Evolutionary conservation across 495 filamentous ascomycete species (phyloP).

Genomic region (Penicillium pancosmium): DNA sequence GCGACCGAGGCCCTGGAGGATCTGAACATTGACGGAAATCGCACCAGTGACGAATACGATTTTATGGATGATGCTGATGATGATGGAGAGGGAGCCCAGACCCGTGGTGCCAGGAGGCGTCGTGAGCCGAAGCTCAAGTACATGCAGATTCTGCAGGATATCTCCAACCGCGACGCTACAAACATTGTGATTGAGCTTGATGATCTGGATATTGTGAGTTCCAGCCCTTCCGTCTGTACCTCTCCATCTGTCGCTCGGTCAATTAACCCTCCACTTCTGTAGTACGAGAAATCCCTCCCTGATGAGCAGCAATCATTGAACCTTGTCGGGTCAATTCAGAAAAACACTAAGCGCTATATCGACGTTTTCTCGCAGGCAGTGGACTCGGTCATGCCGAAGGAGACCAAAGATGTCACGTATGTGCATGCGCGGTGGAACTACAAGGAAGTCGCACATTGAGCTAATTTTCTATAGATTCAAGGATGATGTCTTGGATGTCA

Average conservation of each 20-base stretch:
- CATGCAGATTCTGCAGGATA: conserved; percentile 82
- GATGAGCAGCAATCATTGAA: conserved; percentile 62
- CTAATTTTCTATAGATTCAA: conserved; percentile 68
- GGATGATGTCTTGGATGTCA: conserved; percentile 94
- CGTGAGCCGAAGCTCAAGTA: conserved; percentile 79
- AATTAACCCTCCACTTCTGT: conserved; percentile 12
- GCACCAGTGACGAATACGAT: conserved; percentile 90
- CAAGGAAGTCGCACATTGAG: background rate
- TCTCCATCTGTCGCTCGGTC: background rate
- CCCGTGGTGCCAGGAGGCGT: conserved; percentile 40
- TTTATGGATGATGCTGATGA: conserved; percentile 89
- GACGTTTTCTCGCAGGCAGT: conserved; percentile 88
- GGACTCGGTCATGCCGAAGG: conserved; percentile 81
- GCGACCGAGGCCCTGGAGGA: conserved; percentile 75
- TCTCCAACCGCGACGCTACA: conserved; percentile 74
- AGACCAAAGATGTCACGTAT: conserved; percentile 76
- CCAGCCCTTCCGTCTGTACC: background rate
- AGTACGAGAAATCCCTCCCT: conserved; percentile 74
- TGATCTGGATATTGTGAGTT: conserved; percentile 74
- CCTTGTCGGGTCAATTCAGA: conserved; percentile 81
- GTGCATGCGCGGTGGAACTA: conserved; percentile 22
- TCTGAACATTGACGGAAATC: conserved; percentile 84
- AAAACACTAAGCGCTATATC: conserved; percentile 92
- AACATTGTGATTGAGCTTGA: conserved; percentile 88
- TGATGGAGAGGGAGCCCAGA: conserved; percentile 50